phyloP scores from a whole-genome alignment of 179 eudicot genomes.

The Spergularia azorica region DNA sequence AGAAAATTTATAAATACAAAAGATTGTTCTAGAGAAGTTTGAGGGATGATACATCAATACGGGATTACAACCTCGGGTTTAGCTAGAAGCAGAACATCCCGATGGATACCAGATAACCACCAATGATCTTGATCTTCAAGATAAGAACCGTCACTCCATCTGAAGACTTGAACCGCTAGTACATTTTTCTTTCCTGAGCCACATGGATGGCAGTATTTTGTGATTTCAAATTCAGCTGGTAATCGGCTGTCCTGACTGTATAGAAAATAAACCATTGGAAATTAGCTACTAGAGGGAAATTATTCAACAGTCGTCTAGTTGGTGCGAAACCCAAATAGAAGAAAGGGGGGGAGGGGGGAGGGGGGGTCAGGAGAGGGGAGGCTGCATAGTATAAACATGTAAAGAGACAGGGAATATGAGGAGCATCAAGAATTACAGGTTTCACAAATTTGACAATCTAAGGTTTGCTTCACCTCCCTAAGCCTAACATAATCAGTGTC shows the following conservation, averaged over 20 bases:
- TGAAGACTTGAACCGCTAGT: slow-evolving; percentile 84
- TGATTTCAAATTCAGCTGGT: slow-evolving; percentile 97
- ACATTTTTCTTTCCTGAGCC: slow-evolving; percentile 73
- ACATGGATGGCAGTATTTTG: slow-evolving; percentile 72
- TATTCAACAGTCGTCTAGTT: not conserved
- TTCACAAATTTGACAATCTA: not conserved
- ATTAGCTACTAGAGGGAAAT: not conserved
- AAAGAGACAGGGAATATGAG: not conserved
- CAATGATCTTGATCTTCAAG: slow-evolving; percentile 99
- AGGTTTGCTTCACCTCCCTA: not conserved
- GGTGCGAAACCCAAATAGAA: not conserved
- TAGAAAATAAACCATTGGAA: slow-evolving; percentile 1
- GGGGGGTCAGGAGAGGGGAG: not conserved
- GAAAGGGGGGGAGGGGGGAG: not conserved
- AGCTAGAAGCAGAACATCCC: slow-evolving; percentile 91
- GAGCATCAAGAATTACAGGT: not conserved
- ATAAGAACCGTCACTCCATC: slow-evolving; percentile 98
- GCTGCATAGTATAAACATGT: not conserved
- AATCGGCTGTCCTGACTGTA: slow-evolving; percentile 97
- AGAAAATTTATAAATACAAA: not conserved
- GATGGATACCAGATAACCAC: slow-evolving; percentile 99
- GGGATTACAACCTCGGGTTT: slow-evolving; percentile 74
- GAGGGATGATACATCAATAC: too few relatives aligned
- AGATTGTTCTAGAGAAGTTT: too few relatives aligned
- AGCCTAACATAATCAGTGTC: not conserved